Conservation (phyloP, 768 basidiomycete genomes). For the Crepidotus variabilis region DNA sequence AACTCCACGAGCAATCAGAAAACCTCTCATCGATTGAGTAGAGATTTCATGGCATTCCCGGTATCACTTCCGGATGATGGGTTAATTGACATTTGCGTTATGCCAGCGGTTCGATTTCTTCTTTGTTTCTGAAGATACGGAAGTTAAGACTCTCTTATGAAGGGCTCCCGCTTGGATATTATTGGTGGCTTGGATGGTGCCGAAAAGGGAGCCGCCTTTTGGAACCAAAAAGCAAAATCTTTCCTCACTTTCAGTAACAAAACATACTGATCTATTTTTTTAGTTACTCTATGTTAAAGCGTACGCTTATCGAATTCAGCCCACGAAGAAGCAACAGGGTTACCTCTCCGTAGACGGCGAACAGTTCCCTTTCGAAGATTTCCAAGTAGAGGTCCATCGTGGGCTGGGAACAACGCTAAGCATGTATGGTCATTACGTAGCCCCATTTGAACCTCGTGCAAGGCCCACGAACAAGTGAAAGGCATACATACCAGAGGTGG, state of each 20-base stretch:
- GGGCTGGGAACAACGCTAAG: constrained; percentile 65
- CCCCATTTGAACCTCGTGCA: constrained; percentile 38
- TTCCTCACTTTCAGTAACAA: neutral
- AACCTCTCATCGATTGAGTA: constrained; percentile 15
- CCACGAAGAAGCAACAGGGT: constrained; percentile 46
- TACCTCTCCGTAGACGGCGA: constrained; percentile 78
- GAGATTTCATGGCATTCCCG: constrained; percentile 81
- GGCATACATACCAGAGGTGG: neutral
- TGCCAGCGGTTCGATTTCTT: constrained; percentile 49
- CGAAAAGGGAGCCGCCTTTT: constrained; percentile 56
- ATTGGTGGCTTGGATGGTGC: constrained; percentile 57
- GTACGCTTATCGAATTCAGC: constrained; percentile 68
- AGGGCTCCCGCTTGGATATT: constrained; percentile 51
- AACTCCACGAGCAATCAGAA: neutral
- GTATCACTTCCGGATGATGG: constrained; percentile 79
- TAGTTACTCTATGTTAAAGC: constrained; percentile 75
- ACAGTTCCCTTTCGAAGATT: constrained; percentile 66
- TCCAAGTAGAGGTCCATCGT: constrained; percentile 73
- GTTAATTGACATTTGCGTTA: constrained; percentile 65
- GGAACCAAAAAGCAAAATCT: constrained; percentile 51
- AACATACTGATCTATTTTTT: neutral
- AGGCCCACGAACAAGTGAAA: neutral
- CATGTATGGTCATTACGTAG: constrained; percentile 56
- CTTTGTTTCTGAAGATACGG: neutral
- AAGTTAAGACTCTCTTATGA: neutral